Base-by-base conservation (phyloP, 768 basidiomycete genomes). In the Fistulinella prunicolor region DNA sequence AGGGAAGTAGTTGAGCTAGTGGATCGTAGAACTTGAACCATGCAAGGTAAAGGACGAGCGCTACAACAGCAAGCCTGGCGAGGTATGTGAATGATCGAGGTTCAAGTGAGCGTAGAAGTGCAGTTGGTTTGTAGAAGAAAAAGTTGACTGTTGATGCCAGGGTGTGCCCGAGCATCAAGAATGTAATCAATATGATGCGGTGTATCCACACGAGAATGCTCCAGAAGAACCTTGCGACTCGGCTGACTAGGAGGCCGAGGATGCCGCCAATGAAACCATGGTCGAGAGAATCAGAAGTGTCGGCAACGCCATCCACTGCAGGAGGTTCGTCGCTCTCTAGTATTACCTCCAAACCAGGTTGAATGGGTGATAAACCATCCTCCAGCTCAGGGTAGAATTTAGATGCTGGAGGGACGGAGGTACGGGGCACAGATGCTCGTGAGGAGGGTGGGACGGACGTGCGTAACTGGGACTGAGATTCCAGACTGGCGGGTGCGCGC, bases 291-390 rank as follows among this genome's bases (percentile, higher is more conserved):
- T 61, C 55, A 43, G 59, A 56, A 22, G 52, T 60, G 42, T 67
- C 50, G 42, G 50, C 42, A 22, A 64, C 38, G 35, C 64, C 67
- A 41, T 59, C 58, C 47, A 67, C 60, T 14, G 42, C 44, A 16
- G 62, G 60, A 22, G 66, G 73, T 59, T 86, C 85, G 3, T 88
- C 81, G 23, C 73, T 71, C 70, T 89, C 87, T 6, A 77, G 72
- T 57, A 89, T 85, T 8, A 83, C 78, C 20, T 78, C 69, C 22
- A 89, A 73, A 2, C 79, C 76, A 53, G 76, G 72, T 48, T 80
- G 79, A 24, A 73, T 65, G 21, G 78, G 72, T 30, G 62, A 54
- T 7, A 63, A 59, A 9, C 58, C 50, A n/a, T 68, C 57, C 13
- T 63, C 45, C 7, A 51, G 32, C 5, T 42, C 46, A 13, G 53